Evolutionary conservation across 345 rosid genomes (phyloP), one percentile per base, ranked within the genome.

Genomic region (Eucalyptus regnans): DNA sequence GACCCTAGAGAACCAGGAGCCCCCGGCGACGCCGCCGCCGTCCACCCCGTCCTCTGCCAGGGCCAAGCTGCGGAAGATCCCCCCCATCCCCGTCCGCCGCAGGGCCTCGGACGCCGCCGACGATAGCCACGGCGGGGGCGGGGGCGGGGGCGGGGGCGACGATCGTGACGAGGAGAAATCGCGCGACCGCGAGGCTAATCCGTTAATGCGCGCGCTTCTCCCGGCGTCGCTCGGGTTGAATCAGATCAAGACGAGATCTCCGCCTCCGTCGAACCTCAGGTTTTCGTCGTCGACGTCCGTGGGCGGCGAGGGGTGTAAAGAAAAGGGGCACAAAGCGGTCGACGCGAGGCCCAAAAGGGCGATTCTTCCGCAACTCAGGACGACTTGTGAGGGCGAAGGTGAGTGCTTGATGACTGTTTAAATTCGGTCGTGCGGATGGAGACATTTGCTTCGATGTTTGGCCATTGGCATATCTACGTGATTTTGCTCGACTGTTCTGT

Each of bases 181-280:
- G 29, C 62, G 62, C 62, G 62, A 56, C 29, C 33, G 68, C 33
- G 68, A 29, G 33, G 16, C 51, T 90, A 83, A 18, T 88, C 87
- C 84, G 76, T 81, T 62, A 92, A 90, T 85, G 64, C 94, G 33
- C 66, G 49, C 88, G 33, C 95, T 46, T 93, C 94, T 92, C 16
- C 92, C 98, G 81, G 94, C 98, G 11, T 91, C 95, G 29, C 93
- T 96, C 27, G 96, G 97, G 86, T 91, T 98, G 87, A 97, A 98
- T 86, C 95, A 95, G 84, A 98, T 98, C 86, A 93, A 90, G 90
- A 98, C 99, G 48, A 96, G 94, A 89, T 96, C 97, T 88, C 91
- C 93, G 20, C 86, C 91, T 46, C 93, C 90, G 23, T 95, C 97
- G 85, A 94, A 97, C 88, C 93, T 96, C 71, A 90, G 97, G 86